phyloP scores from a whole-genome alignment of 129 eudicot genomes.

The Flaveria linearis region DNA sequence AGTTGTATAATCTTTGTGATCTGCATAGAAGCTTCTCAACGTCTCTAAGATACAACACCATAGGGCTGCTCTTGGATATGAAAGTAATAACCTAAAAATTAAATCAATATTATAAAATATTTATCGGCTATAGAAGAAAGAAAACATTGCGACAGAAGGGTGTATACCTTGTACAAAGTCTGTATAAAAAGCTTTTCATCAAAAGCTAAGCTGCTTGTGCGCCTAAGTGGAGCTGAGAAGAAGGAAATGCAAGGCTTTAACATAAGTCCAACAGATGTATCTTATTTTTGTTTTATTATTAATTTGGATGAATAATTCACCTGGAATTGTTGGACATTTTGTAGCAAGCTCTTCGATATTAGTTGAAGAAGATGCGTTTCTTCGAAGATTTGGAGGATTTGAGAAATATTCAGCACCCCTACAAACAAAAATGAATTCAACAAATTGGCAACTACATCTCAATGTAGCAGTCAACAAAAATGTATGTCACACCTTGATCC shows the following conservation, averaged over 20 bases:
- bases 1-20: conserved; percentile 58
- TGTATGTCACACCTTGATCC: conserved; percentile 53
- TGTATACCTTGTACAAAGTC: conserved; percentile 80
- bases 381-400: conserved; percentile 67
- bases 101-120: not conserved
- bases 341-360: conserved; percentile 56
- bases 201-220: conserved; percentile 75
- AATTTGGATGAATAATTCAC: conserved; percentile 28
- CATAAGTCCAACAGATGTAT: not conserved
- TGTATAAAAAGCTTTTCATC: conserved; percentile 85
- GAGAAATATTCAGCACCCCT: conserved; percentile 60
- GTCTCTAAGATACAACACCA: conserved; percentile 80
- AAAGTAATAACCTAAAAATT: conserved; percentile 64
- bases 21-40: conserved; percentile 78
- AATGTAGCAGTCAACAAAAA: not conserved
- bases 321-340: conserved; percentile 50
- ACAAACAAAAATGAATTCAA: conserved; percentile 20
- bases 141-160: not conserved
- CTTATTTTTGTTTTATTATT: not conserved
- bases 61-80: conserved; percentile 64
- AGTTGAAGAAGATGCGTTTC: conserved; percentile 72
- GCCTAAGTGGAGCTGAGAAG: conserved; percentile 73
- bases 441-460: not conserved
- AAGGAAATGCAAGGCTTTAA: not conserved
- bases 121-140: not conserved